These are phyloP conservation scores for Alternaria dauci DNA, from an alignment of 2,329 filamentous ascomycete species.

Conservation along the genomic window DNA sequence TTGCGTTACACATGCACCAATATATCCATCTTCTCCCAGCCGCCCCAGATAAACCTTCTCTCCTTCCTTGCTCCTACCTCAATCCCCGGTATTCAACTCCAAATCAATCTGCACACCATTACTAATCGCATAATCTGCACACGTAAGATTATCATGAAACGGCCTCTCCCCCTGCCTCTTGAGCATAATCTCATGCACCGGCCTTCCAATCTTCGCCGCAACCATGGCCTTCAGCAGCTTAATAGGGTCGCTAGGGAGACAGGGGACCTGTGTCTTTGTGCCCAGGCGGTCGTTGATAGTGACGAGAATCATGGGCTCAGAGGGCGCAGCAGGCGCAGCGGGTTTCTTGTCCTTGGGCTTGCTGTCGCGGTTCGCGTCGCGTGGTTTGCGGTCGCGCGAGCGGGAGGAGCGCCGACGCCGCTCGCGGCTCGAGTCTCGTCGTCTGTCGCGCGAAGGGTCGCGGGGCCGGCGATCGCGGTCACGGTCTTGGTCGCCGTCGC, in stretches of 20 bases:
- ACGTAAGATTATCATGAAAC: constrained; percentile 87
- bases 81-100: constrained; percentile 51
- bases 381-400: constrained; percentile 2
- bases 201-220: constrained; percentile 84
- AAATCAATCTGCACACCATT: constrained; percentile 76
- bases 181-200: constrained; percentile 89
- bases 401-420: constrained; percentile 5
- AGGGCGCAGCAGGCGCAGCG: constrained; percentile 24
- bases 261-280: constrained; percentile 94
- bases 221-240: constrained; percentile 91
- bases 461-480: not conserved
- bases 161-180: constrained; percentile 92
- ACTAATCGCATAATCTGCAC: constrained; percentile 93
- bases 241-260: constrained; percentile 82
- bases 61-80: constrained; percentile 1
- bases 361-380: constrained; percentile 11
- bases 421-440: constrained; percentile 14
- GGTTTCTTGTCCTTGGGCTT: constrained; percentile 17
- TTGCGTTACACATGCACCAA: not conserved
- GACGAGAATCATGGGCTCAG: constrained; percentile 90
- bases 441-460: not conserved
- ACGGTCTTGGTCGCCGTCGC: constrained; percentile 2
- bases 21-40: too few species aligned
- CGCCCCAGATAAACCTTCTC: too few species aligned
- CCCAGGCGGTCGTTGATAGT: constrained; percentile 94